A percentile compares a stretch with the other conserved stretches of the same genome.
Evolutionary conservation across 345 rosid genomes (phyloP).

Genomic region (Dipteronia sinensis): DNA sequence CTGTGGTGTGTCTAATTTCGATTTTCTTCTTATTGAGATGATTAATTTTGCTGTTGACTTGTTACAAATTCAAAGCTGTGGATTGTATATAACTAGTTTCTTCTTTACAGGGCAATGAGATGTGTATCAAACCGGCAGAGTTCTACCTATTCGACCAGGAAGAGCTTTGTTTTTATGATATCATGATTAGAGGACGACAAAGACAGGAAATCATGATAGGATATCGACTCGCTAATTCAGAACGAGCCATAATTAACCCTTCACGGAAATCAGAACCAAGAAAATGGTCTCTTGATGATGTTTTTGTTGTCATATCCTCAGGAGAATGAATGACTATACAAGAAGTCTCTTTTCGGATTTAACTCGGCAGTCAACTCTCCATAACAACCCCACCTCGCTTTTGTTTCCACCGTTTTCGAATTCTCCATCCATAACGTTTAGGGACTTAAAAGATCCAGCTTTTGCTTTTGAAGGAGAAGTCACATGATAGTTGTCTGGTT

Average conservation of each 20-base stretch:
- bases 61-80: not conserved
- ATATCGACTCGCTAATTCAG: slow-evolving; percentile 66
- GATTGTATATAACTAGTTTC: not conserved
- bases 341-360: not conserved
- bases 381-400: not conserved
- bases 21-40: not conserved
- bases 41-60: not conserved
- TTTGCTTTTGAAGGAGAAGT: not conserved
- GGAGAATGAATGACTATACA: slow-evolving; percentile 44
- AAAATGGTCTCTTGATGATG: slow-evolving; percentile 87
- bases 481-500: too few relatives aligned
- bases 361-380: not conserved
- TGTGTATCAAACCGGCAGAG: slow-evolving; percentile 91
- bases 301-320: slow-evolving; percentile 79
- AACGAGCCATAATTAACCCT: slow-evolving; percentile 80
- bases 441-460: too few relatives aligned
- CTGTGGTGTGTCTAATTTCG: not conserved
- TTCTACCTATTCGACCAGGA: slow-evolving; percentile 84
- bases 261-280: slow-evolving; percentile 52
- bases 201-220: slow-evolving; percentile 75
- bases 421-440: not conserved
- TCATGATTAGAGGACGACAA: slow-evolving; percentile 77
- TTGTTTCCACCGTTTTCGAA: not conserved
- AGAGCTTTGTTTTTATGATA: slow-evolving; percentile 70
- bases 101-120: slow-evolving; percentile 69